Percentiles rank a stretch among this genome's conserved stretches.
phyloP scores from a whole-genome alignment of 2,329 filamentous ascomycete species.

The Colletotrichum chlorophyti region DNA sequence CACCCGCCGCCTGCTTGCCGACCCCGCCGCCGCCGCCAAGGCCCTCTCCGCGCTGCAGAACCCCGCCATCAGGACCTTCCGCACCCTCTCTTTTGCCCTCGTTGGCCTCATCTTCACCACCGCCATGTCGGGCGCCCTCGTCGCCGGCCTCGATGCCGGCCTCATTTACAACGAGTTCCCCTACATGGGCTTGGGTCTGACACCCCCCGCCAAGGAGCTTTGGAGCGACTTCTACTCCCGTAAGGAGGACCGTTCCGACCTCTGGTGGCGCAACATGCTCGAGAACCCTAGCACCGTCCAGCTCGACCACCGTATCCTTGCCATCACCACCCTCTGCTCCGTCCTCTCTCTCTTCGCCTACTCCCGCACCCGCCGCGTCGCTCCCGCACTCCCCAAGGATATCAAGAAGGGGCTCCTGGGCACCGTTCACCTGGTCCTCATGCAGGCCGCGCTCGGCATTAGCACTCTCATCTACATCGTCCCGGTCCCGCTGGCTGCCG shows the following conservation, averaged over 20 bases:
- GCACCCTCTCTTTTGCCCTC: conserved; percentile 74
- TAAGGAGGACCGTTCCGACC: conserved; percentile 76
- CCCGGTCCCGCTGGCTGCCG: conserved; percentile 83
- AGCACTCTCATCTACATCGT: conserved; percentile 93
- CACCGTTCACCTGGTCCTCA: conserved; percentile 79
- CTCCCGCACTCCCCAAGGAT: conserved; percentile 64
- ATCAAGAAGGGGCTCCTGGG: conserved; percentile 76
- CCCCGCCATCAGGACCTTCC: conserved; percentile 76
- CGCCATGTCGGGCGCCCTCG: conserved; percentile 90
- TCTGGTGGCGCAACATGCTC: conserved; percentile 97
- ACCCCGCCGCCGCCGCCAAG: conserved; percentile 68
- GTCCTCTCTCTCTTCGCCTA: conserved; percentile 84
- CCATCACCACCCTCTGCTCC: conserved; percentile 84
- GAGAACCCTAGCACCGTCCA: conserved; percentile 97
- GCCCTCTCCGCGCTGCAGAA: conserved; percentile 67
- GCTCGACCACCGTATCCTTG: conserved; percentile 92
- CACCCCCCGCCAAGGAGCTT: conserved; percentile 83
- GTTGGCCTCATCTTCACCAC: conserved; percentile 83
- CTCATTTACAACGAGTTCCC: conserved; percentile 99
- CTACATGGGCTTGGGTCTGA: conserved; percentile 85
- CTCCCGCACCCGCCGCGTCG: conserved; percentile 69
- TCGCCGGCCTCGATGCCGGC: conserved; percentile 93
- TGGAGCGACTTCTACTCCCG: conserved; percentile 87
- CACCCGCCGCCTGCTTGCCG: conserved; percentile 72
- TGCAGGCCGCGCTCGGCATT: conserved; percentile 89